Evolutionary conservation across 2,329 filamentous ascomycete species (phyloP).

Genomic region (Aspergillus persii): DNA sequence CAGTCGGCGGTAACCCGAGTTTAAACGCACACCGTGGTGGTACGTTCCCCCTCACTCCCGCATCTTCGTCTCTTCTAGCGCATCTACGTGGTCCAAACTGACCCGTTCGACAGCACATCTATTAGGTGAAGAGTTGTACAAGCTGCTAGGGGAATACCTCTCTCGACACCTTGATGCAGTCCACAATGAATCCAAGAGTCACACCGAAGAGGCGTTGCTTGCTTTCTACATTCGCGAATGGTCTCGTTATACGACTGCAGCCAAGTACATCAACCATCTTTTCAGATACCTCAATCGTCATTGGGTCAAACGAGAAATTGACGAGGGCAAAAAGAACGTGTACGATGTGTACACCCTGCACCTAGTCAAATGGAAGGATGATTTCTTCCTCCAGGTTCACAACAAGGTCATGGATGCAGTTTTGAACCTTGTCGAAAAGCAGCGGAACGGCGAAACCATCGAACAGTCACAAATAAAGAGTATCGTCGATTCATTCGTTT

Average conservation of each 20-base stretch:
- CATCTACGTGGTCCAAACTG: slow-evolving; percentile 4
- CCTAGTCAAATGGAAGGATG: slow-evolving; percentile 89
- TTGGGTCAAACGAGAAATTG: slow-evolving; percentile 98
- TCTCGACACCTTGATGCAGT: slow-evolving; percentile 71
- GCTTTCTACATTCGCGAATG: slow-evolving; percentile 95
- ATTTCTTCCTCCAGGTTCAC: slow-evolving; percentile 82
- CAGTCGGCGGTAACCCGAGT: slow-evolving; percentile 59
- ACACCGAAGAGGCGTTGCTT: slow-evolving; percentile 86
- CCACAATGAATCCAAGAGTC: slow-evolving; percentile 68
- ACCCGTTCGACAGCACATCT: slow-evolving; percentile 68
- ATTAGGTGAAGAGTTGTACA: slow-evolving; percentile 92
- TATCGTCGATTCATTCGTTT: slow-evolving; percentile 95
- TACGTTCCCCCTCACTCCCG: slow-evolving; percentile 34
- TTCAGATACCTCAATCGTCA: slow-evolving; percentile 96
- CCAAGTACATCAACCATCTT: slow-evolving; percentile 95
- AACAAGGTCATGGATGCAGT: slow-evolving; percentile 93
- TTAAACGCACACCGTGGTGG: slow-evolving; percentile 68
- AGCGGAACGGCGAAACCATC: slow-evolving; percentile 95
- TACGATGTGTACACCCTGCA: slow-evolving; percentile 98
- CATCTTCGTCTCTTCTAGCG: not conserved
- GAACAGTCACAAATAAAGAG: slow-evolving; percentile 96
- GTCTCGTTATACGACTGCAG: slow-evolving; percentile 90
- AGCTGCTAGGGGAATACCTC: slow-evolving; percentile 83
- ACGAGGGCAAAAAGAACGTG: slow-evolving; percentile 96
- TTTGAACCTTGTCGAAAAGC: slow-evolving; percentile 91